Conservation (phyloP, 2,329 filamentous ascomycete genomes). For the Sporothrix inflata region DNA sequence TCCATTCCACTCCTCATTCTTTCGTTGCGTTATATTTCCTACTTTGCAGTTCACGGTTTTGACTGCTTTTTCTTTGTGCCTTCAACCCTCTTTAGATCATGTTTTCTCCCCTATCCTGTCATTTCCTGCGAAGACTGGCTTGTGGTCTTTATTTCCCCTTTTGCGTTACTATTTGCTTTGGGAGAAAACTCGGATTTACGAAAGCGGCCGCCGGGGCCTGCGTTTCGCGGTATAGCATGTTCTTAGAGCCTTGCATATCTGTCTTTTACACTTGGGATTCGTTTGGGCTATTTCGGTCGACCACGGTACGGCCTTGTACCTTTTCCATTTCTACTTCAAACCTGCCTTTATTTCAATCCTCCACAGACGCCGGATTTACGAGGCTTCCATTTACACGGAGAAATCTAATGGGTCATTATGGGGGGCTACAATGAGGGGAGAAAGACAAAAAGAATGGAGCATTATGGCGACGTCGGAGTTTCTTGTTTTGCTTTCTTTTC, state of each 20-base stretch:
- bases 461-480: slow-evolving; percentile 20
- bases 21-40: background rate
- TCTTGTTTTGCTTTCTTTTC: background rate
- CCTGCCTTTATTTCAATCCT: slow-evolving; percentile 4
- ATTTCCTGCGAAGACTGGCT: background rate
- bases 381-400: background rate
- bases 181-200: background rate
- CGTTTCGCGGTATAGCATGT: slow-evolving; percentile 12
- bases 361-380: background rate
- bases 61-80: background rate
- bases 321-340: slow-evolving; percentile 2
- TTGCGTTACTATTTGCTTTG: background rate
- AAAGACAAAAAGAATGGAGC: slow-evolving; percentile 8
- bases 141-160: background rate
- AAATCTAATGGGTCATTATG: background rate
- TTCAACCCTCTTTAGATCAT: background rate
- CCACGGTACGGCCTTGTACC: background rate
- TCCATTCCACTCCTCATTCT: slow-evolving; percentile 4
- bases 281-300: background rate
- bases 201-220: background rate
- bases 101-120: background rate
- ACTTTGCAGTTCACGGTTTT: background rate
- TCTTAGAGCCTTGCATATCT: slow-evolving; percentile 19
- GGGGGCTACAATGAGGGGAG: background rate
- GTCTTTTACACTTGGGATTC: background rate